Evolutionary conservation across 2,329 filamentous ascomycete genomes (phyloP).

Genomic region (Ophiostoma angusticollis): DNA sequence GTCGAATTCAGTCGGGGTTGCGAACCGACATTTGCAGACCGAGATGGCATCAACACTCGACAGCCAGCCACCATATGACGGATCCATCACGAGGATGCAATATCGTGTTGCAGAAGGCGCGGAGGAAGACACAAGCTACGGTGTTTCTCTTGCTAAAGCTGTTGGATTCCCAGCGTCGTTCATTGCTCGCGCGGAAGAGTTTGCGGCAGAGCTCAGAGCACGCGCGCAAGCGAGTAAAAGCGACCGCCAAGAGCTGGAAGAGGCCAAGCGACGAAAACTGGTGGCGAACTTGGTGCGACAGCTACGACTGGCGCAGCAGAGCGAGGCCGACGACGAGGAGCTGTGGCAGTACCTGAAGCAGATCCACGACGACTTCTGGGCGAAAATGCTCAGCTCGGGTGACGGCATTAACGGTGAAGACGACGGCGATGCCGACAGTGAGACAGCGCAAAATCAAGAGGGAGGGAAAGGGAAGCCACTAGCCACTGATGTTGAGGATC

Average conservation of each 20-base stretch:
- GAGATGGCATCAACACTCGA: slow-evolving; percentile 29
- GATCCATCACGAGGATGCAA: slow-evolving; percentile 64
- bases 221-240: slow-evolving; percentile 34
- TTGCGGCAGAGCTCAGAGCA: slow-evolving; percentile 50
- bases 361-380: slow-evolving; percentile 63
- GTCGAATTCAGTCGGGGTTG: slow-evolving; percentile 60
- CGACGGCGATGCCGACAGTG: background rate
- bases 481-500: background rate
- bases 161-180: slow-evolving; percentile 59
- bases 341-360: slow-evolving; percentile 51
- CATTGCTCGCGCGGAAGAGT: slow-evolving; percentile 52
- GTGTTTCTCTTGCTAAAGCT: slow-evolving; percentile 65
- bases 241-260: slow-evolving; percentile 19
- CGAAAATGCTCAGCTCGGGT: slow-evolving; percentile 51
- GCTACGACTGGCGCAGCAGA: slow-evolving; percentile 32
- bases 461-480: too few relatives aligned
- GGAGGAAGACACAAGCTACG: slow-evolving; percentile 63
- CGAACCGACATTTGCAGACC: slow-evolving; percentile 70
- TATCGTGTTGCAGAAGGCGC: slow-evolving; percentile 69
- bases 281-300: slow-evolving; percentile 61
- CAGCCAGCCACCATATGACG: slow-evolving; percentile 22
- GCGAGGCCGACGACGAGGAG: slow-evolving; percentile 50
- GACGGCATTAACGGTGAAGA: slow-evolving; percentile 27
- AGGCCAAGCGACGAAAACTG: slow-evolving; percentile 51
- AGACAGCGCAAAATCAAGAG: background rate